A percentile compares a stretch with the other conserved stretches of the same genome.
Conservation (phyloP, 2,329 filamentous ascomycete species). For the Boeremia lycopersici region DNA sequence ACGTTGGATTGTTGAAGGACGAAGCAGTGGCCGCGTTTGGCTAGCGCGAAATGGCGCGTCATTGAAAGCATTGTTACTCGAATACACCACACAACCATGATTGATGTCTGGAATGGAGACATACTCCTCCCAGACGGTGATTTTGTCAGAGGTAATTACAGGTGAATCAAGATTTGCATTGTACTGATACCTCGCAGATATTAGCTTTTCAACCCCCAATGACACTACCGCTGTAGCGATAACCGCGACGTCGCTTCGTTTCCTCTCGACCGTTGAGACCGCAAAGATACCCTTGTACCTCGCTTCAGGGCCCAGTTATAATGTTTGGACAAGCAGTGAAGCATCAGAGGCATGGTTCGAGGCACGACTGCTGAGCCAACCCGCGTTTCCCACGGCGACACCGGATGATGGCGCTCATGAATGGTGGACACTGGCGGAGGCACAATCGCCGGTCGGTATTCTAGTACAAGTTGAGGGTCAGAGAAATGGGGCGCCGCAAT, state of each 20-base stretch:
- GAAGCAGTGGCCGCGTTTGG: constrained; percentile 1
- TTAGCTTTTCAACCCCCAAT: constrained; percentile 35
- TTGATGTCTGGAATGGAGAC: constrained; percentile 43
- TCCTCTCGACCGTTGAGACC: constrained; percentile 49
- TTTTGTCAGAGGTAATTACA: constrained; percentile 31
- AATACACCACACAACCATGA: constrained; percentile 24
- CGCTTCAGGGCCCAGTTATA: constrained; percentile 43
- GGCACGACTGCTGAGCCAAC: constrained; percentile 39
- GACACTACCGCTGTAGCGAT: constrained; percentile 24
- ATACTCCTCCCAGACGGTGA: constrained; percentile 38
- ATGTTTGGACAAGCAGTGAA: constrained; percentile 46
- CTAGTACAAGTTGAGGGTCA: constrained; percentile 39
- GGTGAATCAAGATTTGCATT: not conserved
- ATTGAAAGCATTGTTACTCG: not conserved
- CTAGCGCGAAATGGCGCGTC: constrained; percentile 11
- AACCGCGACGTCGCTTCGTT: constrained; percentile 33
- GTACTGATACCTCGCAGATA: constrained; percentile 25
- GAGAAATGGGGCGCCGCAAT: not conserved
- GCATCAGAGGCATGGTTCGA: constrained; percentile 51
- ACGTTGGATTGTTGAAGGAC: not conserved
- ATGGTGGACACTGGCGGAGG: constrained; percentile 48
- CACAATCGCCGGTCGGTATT: constrained; percentile 50
- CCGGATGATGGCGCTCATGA: constrained; percentile 6
- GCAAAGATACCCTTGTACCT: constrained; percentile 50
- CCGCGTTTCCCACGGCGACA: not conserved